These are phyloP conservation scores for Rhododendron molle DNA, from an alignment of 148 eudicot species.

Conservation along the genomic window DNA sequence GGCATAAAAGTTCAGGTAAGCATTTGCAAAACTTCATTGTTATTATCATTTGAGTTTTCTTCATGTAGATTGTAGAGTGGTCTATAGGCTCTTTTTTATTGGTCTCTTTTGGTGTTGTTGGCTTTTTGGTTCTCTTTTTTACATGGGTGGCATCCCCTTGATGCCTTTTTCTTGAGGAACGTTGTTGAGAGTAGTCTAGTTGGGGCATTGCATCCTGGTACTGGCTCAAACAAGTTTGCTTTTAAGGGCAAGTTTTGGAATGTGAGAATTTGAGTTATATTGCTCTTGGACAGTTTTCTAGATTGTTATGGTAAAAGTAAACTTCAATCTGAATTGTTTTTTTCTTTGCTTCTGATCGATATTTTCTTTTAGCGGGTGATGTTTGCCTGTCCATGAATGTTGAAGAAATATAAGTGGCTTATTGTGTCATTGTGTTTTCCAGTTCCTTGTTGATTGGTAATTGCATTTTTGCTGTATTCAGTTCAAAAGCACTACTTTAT, in stretches of 20 bases:
- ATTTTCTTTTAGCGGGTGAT: not conserved
- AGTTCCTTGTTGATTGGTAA: not conserved
- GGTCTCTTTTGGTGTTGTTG: not conserved
- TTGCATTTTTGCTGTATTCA: not conserved
- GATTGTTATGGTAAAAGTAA: not conserved
- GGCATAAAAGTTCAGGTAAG: not conserved
- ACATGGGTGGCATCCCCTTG: not conserved
- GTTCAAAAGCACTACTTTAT: not conserved
- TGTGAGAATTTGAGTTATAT: not conserved
- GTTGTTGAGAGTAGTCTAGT: not conserved
- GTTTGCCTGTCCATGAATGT: not conserved
- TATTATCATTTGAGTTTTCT: not conserved
- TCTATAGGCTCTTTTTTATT: not conserved
- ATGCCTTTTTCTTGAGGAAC: not conserved
- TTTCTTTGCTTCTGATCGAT: not conserved
- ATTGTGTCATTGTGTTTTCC: not conserved
- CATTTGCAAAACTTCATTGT: not conserved
- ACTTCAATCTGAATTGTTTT: not conserved
- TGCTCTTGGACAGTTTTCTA: not conserved
- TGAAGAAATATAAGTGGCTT: not conserved
- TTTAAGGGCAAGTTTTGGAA: not conserved
- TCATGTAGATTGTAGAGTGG: not conserved
- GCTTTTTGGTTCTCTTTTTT: not conserved
- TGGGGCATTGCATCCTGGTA: not conserved
- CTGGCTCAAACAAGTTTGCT: not conserved